Evolutionary conservation across 2,329 filamentous ascomycete genomes (phyloP), one percentile per base, ranked within the genome.

Genomic region (Xylaria multiplex): DNA sequence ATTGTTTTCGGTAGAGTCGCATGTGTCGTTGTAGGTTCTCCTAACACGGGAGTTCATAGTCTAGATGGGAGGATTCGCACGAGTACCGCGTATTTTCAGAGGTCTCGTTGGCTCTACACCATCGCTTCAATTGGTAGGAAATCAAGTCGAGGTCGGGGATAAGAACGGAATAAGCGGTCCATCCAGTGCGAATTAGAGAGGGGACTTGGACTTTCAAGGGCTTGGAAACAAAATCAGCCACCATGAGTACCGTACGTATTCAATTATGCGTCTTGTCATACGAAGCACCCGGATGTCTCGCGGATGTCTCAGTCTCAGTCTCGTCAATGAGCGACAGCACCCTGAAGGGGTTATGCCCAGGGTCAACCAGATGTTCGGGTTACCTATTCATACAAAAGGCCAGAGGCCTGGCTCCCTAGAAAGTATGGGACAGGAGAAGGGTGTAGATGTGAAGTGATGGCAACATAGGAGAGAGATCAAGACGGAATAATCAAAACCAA

Each of bases 271-370:
- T 64, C 56, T 67, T 59, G 64, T 49, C 65, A 67, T 66, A 70
- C 67, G 40, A 66, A 60, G 42, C 53, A 69, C 64, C 35, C 60
- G 46, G 67, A 62, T 72, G 71, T 71, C 69, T 71, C 62, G 66
- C 55, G 49, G 30, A 9, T 73, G 74, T 75, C 70, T 75, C 62
- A 72, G 62, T 49, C 53, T 58, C 65, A 69, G 62, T 59, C 35
- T 63, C 48, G 52, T 60, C 46, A 56, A 58, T 62, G 60, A 45
- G 46, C 24, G 24, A 37, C 52, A 30, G 43, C 30, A 43, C 24
- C 42, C 19, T 59, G 37, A 40, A 16, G 42, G n/a, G 52, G 62
- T 56, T 56, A 61, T 59, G 43, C 52, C 57, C 35, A 49, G 53
- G 57, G n/a, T 13, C 55, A 16, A 56, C 37, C n/a, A 57, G 48